Percentiles rank a stretch among this genome's conserved stretches.
phyloP scores from a whole-genome alignment of 1,284 basidiomycete species.

The Albatrellus sp. region DNA sequence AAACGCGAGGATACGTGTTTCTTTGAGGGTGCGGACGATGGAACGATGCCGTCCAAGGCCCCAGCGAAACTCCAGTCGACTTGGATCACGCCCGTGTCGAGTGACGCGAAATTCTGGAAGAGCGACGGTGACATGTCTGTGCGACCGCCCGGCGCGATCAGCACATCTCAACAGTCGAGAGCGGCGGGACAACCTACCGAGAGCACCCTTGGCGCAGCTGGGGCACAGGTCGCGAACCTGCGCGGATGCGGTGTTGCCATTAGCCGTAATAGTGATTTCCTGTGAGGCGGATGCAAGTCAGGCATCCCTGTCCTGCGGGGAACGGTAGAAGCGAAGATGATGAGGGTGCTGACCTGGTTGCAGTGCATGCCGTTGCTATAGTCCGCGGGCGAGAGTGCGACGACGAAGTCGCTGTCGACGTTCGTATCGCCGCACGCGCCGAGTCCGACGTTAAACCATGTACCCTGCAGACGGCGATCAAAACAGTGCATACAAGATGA shows the following conservation, averaged over 20 bases:
- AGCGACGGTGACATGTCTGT: slow-evolving; percentile 41
- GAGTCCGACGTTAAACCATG: slow-evolving; percentile 20
- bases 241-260: slow-evolving; percentile 13
- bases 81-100: slow-evolving; percentile 25
- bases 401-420: slow-evolving; percentile 21
- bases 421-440: slow-evolving; percentile 23
- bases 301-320: not conserved
- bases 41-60: no score
- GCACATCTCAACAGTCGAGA: not conserved
- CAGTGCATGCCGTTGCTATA: slow-evolving; percentile 16
- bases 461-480: slow-evolving; percentile 14
- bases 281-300: not conserved
- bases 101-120: slow-evolving; percentile 27
- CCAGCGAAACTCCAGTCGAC: slow-evolving; percentile 41
- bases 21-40: no score
- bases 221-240: slow-evolving; percentile 14
- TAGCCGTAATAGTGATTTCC: slow-evolving; percentile 11
- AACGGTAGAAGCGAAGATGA: not conserved
- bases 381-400: slow-evolving; percentile 17
- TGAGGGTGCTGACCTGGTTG: slow-evolving; percentile 11
- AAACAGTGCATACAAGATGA: no score
- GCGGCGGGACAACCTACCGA: slow-evolving; percentile 10
- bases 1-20: no score
- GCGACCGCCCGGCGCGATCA: not conserved
- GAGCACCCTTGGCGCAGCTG: slow-evolving; percentile 12